Conservation (phyloP, 768 basidiomycete genomes). For the Rhodocollybia butyracea region DNA sequence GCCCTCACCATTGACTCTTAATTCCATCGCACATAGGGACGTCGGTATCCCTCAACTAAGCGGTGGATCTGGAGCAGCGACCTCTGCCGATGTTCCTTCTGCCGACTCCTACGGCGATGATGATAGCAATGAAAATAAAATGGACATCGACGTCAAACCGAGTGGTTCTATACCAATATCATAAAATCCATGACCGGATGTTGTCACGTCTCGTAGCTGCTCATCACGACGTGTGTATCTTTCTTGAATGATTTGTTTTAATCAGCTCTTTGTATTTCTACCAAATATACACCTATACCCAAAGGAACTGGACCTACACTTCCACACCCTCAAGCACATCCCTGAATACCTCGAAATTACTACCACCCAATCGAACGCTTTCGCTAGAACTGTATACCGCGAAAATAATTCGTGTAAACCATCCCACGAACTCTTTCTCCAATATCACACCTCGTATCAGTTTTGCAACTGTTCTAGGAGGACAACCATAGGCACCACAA, state of each 20-base stretch:
- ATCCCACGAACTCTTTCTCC: conserved; percentile 23
- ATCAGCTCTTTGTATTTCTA: too few relatives aligned
- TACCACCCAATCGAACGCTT: conserved; percentile 5
- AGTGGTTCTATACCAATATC: not conserved
- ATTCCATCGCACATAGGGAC: conserved; percentile 31
- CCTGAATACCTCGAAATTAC: conserved; percentile 21
- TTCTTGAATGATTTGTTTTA: too few relatives aligned
- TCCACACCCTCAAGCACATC: conserved; percentile 10
- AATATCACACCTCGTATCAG: conserved; percentile 22
- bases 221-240: too few relatives aligned
- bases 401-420: conserved; percentile 21
- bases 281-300: too few relatives aligned
- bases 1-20: not conserved
- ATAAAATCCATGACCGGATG: too few relatives aligned
- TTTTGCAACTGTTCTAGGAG: conserved; percentile 20
- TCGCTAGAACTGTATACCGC: conserved; percentile 18
- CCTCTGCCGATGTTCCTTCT: conserved; percentile 52
- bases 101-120: conserved; percentile 38
- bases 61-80: conserved; percentile 42
- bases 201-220: too few relatives aligned
- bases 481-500: conserved; percentile 24
- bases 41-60: conserved; percentile 33
- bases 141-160: not conserved
- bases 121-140: not conserved
- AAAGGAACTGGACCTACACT: too few relatives aligned